phyloP scores from a whole-genome alignment of 257 asterid genomes.

The Solanum dulcamara region DNA sequence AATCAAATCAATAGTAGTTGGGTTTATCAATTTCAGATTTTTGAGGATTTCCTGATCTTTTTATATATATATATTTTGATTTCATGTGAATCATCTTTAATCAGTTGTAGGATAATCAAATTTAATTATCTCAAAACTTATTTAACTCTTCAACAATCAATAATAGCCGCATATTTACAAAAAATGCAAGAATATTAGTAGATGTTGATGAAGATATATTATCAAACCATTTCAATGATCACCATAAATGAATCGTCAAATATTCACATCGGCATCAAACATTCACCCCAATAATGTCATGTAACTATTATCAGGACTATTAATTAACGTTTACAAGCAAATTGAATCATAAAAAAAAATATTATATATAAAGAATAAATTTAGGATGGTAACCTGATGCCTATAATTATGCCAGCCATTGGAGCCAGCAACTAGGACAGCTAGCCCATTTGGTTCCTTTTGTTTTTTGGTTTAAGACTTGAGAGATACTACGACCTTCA shows the following conservation, averaged over 20 bases:
- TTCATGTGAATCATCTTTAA: too few species aligned
- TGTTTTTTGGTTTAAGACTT: conserved; percentile 19
- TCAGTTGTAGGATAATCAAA: background rate
- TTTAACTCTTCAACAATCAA: background rate
- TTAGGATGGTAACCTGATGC: conserved; percentile 32
- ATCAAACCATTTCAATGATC: background rate
- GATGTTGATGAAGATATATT: background rate
- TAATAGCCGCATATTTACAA: background rate
- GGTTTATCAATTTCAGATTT: too few species aligned
- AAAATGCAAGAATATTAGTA: background rate
- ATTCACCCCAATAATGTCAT: too few species aligned
- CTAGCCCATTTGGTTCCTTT: conserved; percentile 94
- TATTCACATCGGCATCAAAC: background rate
- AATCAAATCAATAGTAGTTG: too few species aligned
- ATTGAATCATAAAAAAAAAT: background rate
- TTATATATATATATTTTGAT: too few species aligned
- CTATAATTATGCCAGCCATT: conserved; percentile 85
- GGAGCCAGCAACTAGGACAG: conserved; percentile 81
- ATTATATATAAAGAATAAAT: background rate
- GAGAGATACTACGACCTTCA: background rate
- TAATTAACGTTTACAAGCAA: background rate
- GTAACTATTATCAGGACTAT: background rate
- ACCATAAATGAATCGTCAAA: background rate
- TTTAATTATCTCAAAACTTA: background rate
- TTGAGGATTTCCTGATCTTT: too few species aligned